Evolutionary conservation across 2,329 filamentous ascomycete genomes (phyloP), one percentile per base, ranked within the genome.

Genomic region (Penicillium sp.): DNA sequence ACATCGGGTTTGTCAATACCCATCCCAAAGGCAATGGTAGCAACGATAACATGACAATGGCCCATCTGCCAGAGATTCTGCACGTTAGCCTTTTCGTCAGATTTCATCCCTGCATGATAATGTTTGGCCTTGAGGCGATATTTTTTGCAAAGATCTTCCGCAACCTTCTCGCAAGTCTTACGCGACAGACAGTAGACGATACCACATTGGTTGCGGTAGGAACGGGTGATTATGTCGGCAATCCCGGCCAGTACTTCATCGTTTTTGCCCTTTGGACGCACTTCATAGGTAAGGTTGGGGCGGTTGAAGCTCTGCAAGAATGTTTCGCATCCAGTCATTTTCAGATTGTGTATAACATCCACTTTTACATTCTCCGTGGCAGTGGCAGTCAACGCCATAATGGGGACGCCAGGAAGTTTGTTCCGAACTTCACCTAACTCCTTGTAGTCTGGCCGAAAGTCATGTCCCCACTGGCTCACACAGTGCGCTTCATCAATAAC

Each of bases 401-500:
- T 82, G 1, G 94, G 94, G 3, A 97, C 90, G 2, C 84, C 83
- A 0, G 87, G 86, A 64, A 93, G 93, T 48, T 83, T 84, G 36
- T 78, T 72, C 45, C 93, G 84, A 39, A 97, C 79, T 54, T 86
- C 82, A 24, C 92, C 91, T 3, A 99, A 79, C 26, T 84, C 83
- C 73, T 96, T 96, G 78, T 99, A 99, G 70, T 97, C 93, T 0
- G 92, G 93, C 42, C 95, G 86, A 70, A 99, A 99, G 72, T 99
- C 94, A 65, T 99, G 94, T 1, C 94, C 94, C 94, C 94, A 99
- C 78, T 99, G 92, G 72, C 94, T 97, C 23, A 99, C 93, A 72
- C 94, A 99, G 72, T 99, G 94, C n/a, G 94, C 94, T 76, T 99
- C 95, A 64, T 99, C 94, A 59, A 99, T 96, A 49, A 99, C 94